These are phyloP conservation scores for Dicorynia guianensis DNA, from an alignment of 306 rosid genomes.

Conservation along the genomic window DNA sequence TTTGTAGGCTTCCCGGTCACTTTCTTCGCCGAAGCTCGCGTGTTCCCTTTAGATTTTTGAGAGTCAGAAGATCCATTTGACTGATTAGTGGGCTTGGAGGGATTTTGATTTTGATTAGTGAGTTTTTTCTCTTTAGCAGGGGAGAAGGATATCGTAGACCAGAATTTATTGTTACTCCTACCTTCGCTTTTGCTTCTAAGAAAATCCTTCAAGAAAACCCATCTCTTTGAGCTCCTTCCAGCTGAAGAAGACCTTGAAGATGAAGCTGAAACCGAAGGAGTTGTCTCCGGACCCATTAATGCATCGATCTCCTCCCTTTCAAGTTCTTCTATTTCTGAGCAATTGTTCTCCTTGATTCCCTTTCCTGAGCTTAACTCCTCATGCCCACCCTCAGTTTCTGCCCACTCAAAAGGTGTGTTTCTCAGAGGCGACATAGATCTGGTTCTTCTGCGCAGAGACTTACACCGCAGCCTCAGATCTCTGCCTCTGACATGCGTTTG, in stretches of 20 bases:
- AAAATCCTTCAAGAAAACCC: constrained; percentile 89
- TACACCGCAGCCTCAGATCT: constrained; percentile 78
- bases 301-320: constrained; percentile 48
- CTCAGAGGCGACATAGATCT: constrained; percentile 95
- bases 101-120: constrained; percentile 8
- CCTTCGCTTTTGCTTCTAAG: constrained; percentile 98
- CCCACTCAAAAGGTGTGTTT: constrained; percentile 59
- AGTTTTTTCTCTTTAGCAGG: constrained; percentile 75
- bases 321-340: constrained; percentile 47
- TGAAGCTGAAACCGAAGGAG: constrained; percentile 78
- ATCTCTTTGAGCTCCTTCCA: constrained; percentile 87
- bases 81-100: constrained; percentile 23
- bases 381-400: constrained; percentile 43
- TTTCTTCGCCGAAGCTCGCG: constrained; percentile 55
- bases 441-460: constrained; percentile 77
- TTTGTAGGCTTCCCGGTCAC: constrained; percentile 65
- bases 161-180: constrained; percentile 86
- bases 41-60: constrained; percentile 42
- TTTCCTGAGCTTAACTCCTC: background rate
- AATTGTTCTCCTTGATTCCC: background rate
- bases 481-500: constrained; percentile 66
- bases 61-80: constrained; percentile 38
- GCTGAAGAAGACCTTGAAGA: constrained; percentile 93
- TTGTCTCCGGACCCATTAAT: constrained; percentile 45
- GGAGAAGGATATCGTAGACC: constrained; percentile 83